These are phyloP conservation scores for Ascocoryne sarcoides DNA, from an alignment of 2,329 filamentous ascomycete genomes.

Conservation along the genomic window DNA sequence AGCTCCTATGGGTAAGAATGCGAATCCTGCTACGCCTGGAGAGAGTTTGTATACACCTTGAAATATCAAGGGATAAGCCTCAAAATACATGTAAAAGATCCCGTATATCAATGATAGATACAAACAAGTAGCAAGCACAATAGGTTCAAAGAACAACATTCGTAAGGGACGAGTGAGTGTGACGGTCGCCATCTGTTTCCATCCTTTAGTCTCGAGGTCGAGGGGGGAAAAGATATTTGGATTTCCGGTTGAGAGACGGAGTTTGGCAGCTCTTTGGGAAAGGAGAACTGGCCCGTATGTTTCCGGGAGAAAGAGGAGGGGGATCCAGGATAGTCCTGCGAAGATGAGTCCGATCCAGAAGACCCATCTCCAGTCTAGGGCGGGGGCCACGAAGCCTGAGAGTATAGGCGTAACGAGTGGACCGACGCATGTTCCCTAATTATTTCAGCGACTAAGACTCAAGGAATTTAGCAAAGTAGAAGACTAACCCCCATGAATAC, in stretches of 20 bases:
- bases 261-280: constrained; percentile 45
- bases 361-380: constrained; percentile 53
- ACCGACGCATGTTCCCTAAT: constrained; percentile 53
- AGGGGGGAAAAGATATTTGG: constrained; percentile 48
- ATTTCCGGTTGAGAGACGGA: constrained; percentile 50
- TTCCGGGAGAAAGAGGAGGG: constrained; percentile 56
- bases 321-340: constrained; percentile 50
- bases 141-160: constrained; percentile 51
- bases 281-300: constrained; percentile 52
- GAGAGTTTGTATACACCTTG: constrained; percentile 50
- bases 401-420: constrained; percentile 53
- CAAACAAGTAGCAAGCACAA: constrained; percentile 52
- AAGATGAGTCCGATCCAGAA: constrained; percentile 55
- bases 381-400: constrained; percentile 48
- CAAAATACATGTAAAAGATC: constrained; percentile 56
- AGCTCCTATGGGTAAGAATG: constrained; percentile 46
- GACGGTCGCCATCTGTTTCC: constrained; percentile 41
- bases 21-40: constrained; percentile 46
- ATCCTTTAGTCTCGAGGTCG: constrained; percentile 51
- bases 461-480: background rate
- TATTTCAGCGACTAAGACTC: constrained; percentile 1
- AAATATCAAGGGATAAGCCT: constrained; percentile 58
- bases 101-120: constrained; percentile 54
- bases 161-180: constrained; percentile 52
- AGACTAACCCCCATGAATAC: constrained; percentile 51